Evolutionary conservation across 1,284 basidiomycete genomes (phyloP).

Genomic region (Pterulicium gracile): DNA sequence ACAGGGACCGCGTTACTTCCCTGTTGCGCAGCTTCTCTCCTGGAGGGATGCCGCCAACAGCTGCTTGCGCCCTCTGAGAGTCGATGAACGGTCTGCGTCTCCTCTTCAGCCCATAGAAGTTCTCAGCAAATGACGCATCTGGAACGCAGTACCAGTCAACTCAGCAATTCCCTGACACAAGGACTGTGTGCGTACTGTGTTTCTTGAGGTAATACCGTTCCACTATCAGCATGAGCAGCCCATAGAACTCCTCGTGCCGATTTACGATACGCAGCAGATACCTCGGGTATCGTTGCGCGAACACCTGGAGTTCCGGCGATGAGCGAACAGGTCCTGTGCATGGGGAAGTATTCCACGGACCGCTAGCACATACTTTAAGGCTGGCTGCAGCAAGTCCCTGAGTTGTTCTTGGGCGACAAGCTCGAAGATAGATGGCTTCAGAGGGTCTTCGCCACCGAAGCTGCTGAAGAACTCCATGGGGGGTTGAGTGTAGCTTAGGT

Average conservation of each 20-base stretch:
- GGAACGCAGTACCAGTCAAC: slow-evolving; percentile 3
- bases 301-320: slow-evolving; percentile 47
- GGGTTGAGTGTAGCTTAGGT: not conserved
- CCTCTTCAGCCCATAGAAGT: slow-evolving; percentile 86
- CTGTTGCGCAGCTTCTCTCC: slow-evolving; percentile 51
- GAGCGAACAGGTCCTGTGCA: not conserved
- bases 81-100: slow-evolving; percentile 62
- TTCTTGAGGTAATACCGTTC: slow-evolving; percentile 86
- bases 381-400: slow-evolving; percentile 85
- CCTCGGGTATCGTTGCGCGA: slow-evolving; percentile 91
- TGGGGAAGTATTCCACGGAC: slow-evolving; percentile 33
- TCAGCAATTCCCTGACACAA: not conserved
- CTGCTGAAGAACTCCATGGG: slow-evolving; percentile 77
- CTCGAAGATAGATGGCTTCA: slow-evolving; percentile 91
- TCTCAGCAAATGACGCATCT: slow-evolving; percentile 88
- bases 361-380: slow-evolving; percentile 89
- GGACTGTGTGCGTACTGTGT: slow-evolving; percentile 46
- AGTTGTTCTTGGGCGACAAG: slow-evolving; percentile 94
- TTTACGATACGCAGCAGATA: slow-evolving; percentile 90
- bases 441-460: slow-evolving; percentile 48
- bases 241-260: slow-evolving; percentile 93
- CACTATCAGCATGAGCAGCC: slow-evolving; percentile 77
- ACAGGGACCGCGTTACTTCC: slow-evolving; percentile 66
- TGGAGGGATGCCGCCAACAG: slow-evolving; percentile 50
- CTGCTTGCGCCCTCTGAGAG: slow-evolving; percentile 51